Conservation (phyloP, 2,329 filamentous ascomycete species). For the Gaeumannomyces sp. region DNA sequence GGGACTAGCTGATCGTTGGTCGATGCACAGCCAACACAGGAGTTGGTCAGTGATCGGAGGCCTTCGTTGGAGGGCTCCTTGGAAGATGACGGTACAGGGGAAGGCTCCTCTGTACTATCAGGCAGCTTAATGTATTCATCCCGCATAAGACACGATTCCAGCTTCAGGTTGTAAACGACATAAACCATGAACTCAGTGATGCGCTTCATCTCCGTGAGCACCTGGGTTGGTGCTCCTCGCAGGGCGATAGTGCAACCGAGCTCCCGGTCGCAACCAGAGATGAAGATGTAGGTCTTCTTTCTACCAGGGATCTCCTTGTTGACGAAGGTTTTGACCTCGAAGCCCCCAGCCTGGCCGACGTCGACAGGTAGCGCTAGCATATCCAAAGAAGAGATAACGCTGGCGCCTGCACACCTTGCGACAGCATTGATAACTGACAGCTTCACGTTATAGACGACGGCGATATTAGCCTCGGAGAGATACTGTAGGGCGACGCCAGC, state of each 20-base stretch:
- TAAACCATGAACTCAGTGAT: constrained; percentile 99
- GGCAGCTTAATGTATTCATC: constrained; percentile 88
- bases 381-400: constrained; percentile 90
- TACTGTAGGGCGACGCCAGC: constrained; percentile 87
- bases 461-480: constrained; percentile 80
- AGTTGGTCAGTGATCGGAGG: constrained; percentile 24
- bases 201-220: constrained; percentile 74
- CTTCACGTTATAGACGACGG: constrained; percentile 95
- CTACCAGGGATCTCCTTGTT: constrained; percentile 65
- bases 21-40: background rate
- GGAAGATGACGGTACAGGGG: constrained; percentile 29
- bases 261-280: constrained; percentile 83
- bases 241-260: constrained; percentile 93
- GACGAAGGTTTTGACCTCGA: constrained; percentile 94
- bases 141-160: constrained; percentile 89
- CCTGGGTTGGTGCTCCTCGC: constrained; percentile 67
- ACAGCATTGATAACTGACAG: constrained; percentile 93
- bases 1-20: constrained; percentile 6
- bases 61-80: constrained; percentile 31
- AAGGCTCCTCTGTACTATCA: constrained; percentile 45
- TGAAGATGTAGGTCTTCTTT: constrained; percentile 93
- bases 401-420: constrained; percentile 82
- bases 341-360: constrained; percentile 75
- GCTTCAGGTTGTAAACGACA: constrained; percentile 93
- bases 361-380: constrained; percentile 75